Base-by-base conservation (phyloP, 495 filamentous ascomycete genomes). In the Massariosphaeria phaeospora region DNA sequence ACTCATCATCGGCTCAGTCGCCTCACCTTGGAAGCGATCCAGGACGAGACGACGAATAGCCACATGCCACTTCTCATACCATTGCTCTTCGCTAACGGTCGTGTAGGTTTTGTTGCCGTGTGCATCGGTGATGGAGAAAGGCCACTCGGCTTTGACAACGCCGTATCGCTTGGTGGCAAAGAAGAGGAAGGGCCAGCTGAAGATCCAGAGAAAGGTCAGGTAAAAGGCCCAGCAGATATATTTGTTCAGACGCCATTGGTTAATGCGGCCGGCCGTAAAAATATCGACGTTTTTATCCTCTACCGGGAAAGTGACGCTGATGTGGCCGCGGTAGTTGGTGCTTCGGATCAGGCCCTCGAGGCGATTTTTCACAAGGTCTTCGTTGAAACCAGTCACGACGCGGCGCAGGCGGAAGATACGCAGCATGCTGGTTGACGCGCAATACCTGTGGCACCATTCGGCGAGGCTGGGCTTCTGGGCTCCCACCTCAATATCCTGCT, bases 181-280 rank as follows among this genome's bases (percentile, higher is more conserved):
- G 71, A 76, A 82, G 25, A 85, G 68, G 38, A 77, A 73, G 13
- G 82, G 83, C 83, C 83, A 85, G 15, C 73, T 67, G 61, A 85
- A 73, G 30, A 85, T 59, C 71, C 81, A 83, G 35, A 82, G 65
- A 47, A 85, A 76, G 2, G 76, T 79, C 11, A 83, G 62, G 61
- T 75, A 78, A 67, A 82, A 84, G 30, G 85, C 20, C 75, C 73
- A 81, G 9, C 71, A 62, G 24, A 83, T 72, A 75, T 78, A 85
- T 10, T 44, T 54, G 3, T 72, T 83, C 46, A 75, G 66, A 2
- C 83, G 75, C 75, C 78, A 80, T n/a, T 65, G 30, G 48, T 83
- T 84, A 46, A 76, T 72, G 45, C 65, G 71, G 38, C 73, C 73
- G 0, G 75, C 69, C 35, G 79, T 82, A 65, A 79, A 82, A 43